phyloP scores from a whole-genome alignment of 176 grass and related monocot genomes.

The Bonia amplexicaulis region DNA sequence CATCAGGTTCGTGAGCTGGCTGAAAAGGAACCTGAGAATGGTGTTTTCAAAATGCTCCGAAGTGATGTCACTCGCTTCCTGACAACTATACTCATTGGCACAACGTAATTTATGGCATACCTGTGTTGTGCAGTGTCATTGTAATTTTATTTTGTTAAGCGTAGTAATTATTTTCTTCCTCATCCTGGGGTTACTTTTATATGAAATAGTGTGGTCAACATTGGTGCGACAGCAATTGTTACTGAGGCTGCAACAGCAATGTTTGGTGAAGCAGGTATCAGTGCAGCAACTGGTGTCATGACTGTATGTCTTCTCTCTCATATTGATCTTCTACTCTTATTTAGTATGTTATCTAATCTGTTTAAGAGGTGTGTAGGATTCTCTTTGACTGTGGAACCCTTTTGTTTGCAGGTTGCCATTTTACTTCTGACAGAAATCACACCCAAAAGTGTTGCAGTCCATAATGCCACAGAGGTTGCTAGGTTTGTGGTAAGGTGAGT shows the following conservation, averaged over 20 bases:
- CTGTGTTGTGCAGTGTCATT: neutral
- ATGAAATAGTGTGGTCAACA: constrained; percentile 84
- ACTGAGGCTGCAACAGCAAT: constrained; percentile 91
- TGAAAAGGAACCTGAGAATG: constrained; percentile 95
- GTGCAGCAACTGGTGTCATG: constrained; percentile 93
- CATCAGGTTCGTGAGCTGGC: constrained; percentile 74
- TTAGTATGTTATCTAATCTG: neutral
- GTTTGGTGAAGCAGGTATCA: constrained; percentile 97
- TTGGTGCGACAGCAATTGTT: constrained; percentile 88
- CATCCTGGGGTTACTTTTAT: constrained; percentile 12
- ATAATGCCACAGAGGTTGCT: constrained; percentile 90
- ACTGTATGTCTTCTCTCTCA: constrained; percentile 51
- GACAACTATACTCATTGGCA: constrained; percentile 98
- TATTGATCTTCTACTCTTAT: constrained; percentile 14
- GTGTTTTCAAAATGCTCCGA: constrained; percentile 97
- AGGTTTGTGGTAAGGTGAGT: constrained; percentile 93
- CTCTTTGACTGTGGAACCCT: neutral
- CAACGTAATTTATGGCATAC: constrained; percentile 59
- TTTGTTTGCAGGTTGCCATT: constrained; percentile 63
- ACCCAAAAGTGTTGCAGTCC: constrained; percentile 94
- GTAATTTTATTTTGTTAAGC: constrained; percentile 15
- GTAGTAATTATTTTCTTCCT: constrained; percentile 3
- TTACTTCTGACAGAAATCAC: constrained; percentile 98
- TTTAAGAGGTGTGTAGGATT: neutral
- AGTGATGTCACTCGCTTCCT: constrained; percentile 90